Percentiles rank a stretch among this genome's conserved stretches.
Evolutionary conservation across 495 filamentous ascomycete genomes (phyloP).

Genomic region (Lasiosphaeria hispida): DNA sequence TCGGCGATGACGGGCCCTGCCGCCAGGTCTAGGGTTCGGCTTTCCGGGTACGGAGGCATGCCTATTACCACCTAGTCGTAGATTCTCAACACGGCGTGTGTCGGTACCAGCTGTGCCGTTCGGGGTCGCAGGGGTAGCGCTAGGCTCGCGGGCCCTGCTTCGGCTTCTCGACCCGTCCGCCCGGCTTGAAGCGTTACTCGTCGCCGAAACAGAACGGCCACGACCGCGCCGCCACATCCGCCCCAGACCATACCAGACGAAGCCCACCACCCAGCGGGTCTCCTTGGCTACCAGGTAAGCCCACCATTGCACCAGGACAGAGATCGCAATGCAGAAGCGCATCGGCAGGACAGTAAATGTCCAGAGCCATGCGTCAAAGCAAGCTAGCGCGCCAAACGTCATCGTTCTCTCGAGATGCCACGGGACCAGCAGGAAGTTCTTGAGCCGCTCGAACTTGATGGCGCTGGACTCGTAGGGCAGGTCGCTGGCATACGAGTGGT

Average conservation of each 20-base stretch:
- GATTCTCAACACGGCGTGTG: constrained; percentile 6
- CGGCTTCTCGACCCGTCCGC: constrained; percentile 38
- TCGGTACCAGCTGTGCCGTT: constrained; percentile 1
- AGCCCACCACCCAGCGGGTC: constrained; percentile 61
- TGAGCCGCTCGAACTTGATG: constrained; percentile 90
- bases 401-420: constrained; percentile 80
- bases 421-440: constrained; percentile 83
- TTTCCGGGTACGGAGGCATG: constrained; percentile 1
- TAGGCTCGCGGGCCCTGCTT: constrained; percentile 34
- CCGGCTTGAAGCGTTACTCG: constrained; percentile 25
- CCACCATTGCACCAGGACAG: constrained; percentile 75
- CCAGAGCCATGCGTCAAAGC: constrained; percentile 95
- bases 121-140: constrained; percentile 1
- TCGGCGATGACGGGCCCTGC: constrained; percentile 61
- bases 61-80: neutral
- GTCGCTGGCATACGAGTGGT: constrained; percentile 67
- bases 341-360: constrained; percentile 93
- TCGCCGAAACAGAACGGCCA: constrained; percentile 39
- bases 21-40: constrained; percentile 19
- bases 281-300: constrained; percentile 62
- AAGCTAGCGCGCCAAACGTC: constrained; percentile 83
- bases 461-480: constrained; percentile 93
- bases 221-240: constrained; percentile 67
- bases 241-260: constrained; percentile 71
- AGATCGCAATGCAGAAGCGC: constrained; percentile 79